Evolutionary conservation across 2,329 filamentous ascomycete genomes (phyloP).

Genomic region (Penicillium frequentans): DNA sequence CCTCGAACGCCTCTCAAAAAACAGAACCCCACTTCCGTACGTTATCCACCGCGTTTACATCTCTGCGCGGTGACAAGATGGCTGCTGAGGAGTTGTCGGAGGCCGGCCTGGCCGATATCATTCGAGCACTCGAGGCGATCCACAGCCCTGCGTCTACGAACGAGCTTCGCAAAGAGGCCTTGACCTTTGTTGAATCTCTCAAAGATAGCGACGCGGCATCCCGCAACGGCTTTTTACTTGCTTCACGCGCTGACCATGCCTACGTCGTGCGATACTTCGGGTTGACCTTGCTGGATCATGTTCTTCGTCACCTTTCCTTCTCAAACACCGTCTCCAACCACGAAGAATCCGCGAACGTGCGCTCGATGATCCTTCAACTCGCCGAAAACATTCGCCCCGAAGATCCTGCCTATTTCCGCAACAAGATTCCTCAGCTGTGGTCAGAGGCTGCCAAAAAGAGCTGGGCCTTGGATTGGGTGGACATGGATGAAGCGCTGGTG

Average conservation of each 20-base stretch:
- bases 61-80: constrained; percentile 25
- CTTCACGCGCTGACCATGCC: constrained; percentile 71
- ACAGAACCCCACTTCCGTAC: neutral
- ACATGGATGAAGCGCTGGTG: constrained; percentile 85
- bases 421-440: constrained; percentile 94
- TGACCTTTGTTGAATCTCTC: constrained; percentile 79
- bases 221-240: constrained; percentile 79
- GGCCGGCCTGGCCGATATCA: constrained; percentile 56
- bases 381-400: constrained; percentile 68
- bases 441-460: constrained; percentile 89
- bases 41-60: neutral
- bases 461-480: constrained; percentile 90
- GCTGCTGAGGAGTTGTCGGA: constrained; percentile 37
- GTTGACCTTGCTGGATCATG: constrained; percentile 85
- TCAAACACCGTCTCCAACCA: constrained; percentile 62
- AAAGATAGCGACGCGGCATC: constrained; percentile 79
- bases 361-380: constrained; percentile 76
- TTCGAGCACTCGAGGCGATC: constrained; percentile 82
- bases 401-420: constrained; percentile 81
- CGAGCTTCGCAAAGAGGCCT: constrained; percentile 76
- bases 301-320: constrained; percentile 81
- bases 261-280: constrained; percentile 90
- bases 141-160: constrained; percentile 82
- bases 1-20: neutral
- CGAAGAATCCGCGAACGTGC: constrained; percentile 67